Conservation (phyloP, 768 basidiomycete genomes). For the Serendipita vermifera region DNA sequence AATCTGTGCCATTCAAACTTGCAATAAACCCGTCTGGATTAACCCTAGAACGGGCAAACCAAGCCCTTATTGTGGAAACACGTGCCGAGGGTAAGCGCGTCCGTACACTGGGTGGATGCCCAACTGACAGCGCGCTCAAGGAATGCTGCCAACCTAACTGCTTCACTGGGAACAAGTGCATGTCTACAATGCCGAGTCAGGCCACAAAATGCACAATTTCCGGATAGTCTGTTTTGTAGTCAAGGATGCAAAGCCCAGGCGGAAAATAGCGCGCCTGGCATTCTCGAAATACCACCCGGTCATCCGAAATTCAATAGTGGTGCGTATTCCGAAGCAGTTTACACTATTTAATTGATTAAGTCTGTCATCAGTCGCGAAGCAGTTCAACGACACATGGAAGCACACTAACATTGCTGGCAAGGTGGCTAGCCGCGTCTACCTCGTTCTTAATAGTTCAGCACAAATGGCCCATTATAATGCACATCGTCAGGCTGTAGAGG, state of each 20-base stretch:
- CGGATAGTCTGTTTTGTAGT: background rate
- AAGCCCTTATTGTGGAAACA: slow-evolving; percentile 49
- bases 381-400: slow-evolving; percentile 59
- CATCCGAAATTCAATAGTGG: slow-evolving; percentile 56
- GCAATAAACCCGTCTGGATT: background rate
- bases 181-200: background rate
- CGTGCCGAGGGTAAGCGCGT: slow-evolving; percentile 25
- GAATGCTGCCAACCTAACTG: background rate
- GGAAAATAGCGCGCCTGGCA: slow-evolving; percentile 39
- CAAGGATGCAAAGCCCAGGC: slow-evolving; percentile 30
- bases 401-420: slow-evolving; percentile 44
- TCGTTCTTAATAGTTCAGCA: slow-evolving; percentile 39
- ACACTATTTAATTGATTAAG: slow-evolving; percentile 8
- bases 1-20: background rate
- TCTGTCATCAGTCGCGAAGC: slow-evolving; percentile 37
- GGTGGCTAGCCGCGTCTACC: slow-evolving; percentile 47
- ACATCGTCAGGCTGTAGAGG: slow-evolving; percentile 48
- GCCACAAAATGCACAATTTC: background rate
- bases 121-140: background rate
- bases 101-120: too few relatives aligned
- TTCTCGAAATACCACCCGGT: slow-evolving; percentile 45
- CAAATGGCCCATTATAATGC: slow-evolving; percentile 44
- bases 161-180: background rate
- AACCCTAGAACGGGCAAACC: slow-evolving; percentile 29
- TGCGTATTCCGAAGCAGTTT: slow-evolving; percentile 21